phyloP scores from a whole-genome alignment of 495 filamentous ascomycete species.

The Lindgomyces ingoldianus region DNA sequence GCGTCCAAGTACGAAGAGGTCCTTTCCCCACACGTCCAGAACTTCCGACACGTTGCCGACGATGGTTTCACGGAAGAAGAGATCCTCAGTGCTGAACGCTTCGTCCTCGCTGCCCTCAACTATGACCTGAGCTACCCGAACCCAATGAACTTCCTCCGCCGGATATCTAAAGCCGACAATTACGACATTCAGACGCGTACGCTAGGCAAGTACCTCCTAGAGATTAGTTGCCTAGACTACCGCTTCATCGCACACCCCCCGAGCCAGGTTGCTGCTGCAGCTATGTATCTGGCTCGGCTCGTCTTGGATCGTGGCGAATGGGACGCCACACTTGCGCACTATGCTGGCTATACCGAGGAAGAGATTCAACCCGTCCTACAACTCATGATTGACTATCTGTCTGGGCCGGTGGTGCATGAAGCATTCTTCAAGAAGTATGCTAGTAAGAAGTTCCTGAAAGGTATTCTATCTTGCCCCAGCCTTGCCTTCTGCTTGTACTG shows the following conservation, averaged over 20 bases:
- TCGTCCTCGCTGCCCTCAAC: constrained; percentile 83
- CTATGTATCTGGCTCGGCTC: constrained; percentile 92
- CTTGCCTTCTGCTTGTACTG: constrained; percentile 1
- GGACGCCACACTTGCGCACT: constrained; percentile 89
- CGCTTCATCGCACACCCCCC: constrained; percentile 84
- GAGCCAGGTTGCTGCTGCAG: constrained; percentile 83
- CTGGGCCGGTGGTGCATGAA: constrained; percentile 83
- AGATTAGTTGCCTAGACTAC: constrained; percentile 93
- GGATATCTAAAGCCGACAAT: constrained; percentile 97
- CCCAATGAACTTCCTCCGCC: constrained; percentile 98
- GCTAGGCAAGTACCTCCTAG: constrained; percentile 96
- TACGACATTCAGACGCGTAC: constrained; percentile 98
- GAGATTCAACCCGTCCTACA: constrained; percentile 90
- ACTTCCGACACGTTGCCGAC: constrained; percentile 95
- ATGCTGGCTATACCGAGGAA: constrained; percentile 88
- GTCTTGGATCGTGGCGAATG: constrained; percentile 87
- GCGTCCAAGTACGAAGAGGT: constrained; percentile 99
- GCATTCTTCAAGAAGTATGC: constrained; percentile 99
- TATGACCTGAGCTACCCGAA: constrained; percentile 99
- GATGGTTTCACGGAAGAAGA: constrained; percentile 95
- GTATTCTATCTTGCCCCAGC: constrained; percentile 42
- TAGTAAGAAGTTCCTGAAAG: constrained; percentile 97
- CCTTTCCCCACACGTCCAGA: constrained; percentile 90
- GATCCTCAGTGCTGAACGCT: constrained; percentile 95
- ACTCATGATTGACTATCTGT: constrained; percentile 94